These are phyloP conservation scores for Heterobasidion annosum DNA, from an alignment of 1,284 basidiomycete genomes.

Conservation along the genomic window DNA sequence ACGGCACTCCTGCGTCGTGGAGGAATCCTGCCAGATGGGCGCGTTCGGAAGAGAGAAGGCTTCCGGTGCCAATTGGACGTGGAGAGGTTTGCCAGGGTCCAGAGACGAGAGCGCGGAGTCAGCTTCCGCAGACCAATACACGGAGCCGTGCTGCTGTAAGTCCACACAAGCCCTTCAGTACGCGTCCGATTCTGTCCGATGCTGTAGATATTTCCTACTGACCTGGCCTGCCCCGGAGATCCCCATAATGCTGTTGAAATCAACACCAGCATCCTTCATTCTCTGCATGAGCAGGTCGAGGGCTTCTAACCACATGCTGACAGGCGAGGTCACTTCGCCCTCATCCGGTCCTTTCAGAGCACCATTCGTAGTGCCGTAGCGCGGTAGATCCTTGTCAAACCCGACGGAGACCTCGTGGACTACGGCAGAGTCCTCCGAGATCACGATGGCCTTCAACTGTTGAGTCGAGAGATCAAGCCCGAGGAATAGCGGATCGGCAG, in stretches of 20 bases:
- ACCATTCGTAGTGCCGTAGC: slow-evolving; percentile 67
- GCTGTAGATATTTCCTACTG: slow-evolving; percentile 6
- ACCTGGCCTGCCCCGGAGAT: slow-evolving; percentile 76
- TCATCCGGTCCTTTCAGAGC: slow-evolving; percentile 56
- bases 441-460: slow-evolving; percentile 72
- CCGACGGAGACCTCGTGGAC: slow-evolving; percentile 70
- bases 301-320: slow-evolving; percentile 79
- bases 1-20: slow-evolving; percentile 69
- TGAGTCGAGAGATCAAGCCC: slow-evolving; percentile 88
- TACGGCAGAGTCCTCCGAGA: slow-evolving; percentile 50
- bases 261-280: slow-evolving; percentile 53
- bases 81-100: slow-evolving; percentile 41
- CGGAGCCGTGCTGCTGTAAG: slow-evolving; percentile 81
- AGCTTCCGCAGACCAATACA: slow-evolving; percentile 72
- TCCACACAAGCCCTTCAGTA: not conserved
- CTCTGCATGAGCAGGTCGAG: slow-evolving; percentile 71
- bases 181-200: not conserved
- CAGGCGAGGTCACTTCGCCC: slow-evolving; percentile 74
- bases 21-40: slow-evolving; percentile 93
- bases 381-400: slow-evolving; percentile 75
- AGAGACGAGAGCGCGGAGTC: slow-evolving; percentile 45
- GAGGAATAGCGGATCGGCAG: slow-evolving; percentile 52
- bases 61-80: slow-evolving; percentile 41
- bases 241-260: slow-evolving; percentile 48
- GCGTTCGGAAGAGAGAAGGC: slow-evolving; percentile 69